Base-by-base conservation (phyloP, 768 basidiomycete species). In the Trichaptum fuscoviolaceum region DNA sequence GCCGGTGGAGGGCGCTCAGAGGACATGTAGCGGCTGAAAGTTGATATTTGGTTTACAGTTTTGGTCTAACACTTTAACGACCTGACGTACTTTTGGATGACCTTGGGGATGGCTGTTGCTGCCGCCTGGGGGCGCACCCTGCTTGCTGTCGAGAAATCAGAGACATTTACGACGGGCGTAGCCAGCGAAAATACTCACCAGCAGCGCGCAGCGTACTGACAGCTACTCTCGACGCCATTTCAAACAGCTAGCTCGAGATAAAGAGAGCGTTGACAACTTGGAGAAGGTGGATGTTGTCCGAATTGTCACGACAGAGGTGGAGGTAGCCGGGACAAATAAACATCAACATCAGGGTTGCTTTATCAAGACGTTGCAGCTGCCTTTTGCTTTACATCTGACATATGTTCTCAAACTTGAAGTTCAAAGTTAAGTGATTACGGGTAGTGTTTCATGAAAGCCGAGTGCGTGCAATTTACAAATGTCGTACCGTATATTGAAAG, bases 1-100 rank as follows among this genome's bases (percentile, higher is more conserved):
- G 88, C 84, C 63, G 94, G 93, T 20, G 92, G 90, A 52, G 42
- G 42, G 42, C 42, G 42, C 42, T 52, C 42, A 52, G 42, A 52
- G 42, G 42, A 52, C 42, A 52, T 52, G 42, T 52, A 52, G 42
- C 42, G 42, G 10, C 42, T 52, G 3, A 4, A 20, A 3, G 10
- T 15, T 6, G 20, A 20, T 20, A 52, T 15, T 52, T 2, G 15
- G 42, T 12, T 15, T 20, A 52, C 42, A 5, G 12, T 36, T 36
- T 36, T 2, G 42, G 42, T 2, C 20, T 12, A 5, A 3, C 42
- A 52, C 20, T 12, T 20, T 20, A 15, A 6, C 10, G 42, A 15
- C 10, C 15, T 12, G 42, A 52, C 42, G 20, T 52, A 52, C 42
- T 20, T 52, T 12, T 52, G 42, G 42, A 52, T 52, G 3, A 52